A percentile compares a stretch with the other conserved stretches of the same genome.
These are phyloP conservation scores for Aspergillus steynii DNA, from an alignment of 495 filamentous ascomycete species.

Conservation along the genomic window DNA sequence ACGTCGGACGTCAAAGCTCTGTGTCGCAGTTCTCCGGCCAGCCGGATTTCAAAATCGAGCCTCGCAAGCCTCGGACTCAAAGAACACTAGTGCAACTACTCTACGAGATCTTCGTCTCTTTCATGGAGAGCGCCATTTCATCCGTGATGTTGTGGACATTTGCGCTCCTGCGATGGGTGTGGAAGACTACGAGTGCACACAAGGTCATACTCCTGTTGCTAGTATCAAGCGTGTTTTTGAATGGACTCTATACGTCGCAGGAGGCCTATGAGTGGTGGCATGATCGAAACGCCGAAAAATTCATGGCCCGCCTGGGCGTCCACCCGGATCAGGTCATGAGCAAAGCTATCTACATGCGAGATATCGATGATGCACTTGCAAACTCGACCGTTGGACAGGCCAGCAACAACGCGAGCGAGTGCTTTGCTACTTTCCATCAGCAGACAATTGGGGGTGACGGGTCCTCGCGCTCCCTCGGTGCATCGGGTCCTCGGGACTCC, in stretches of 20 bases:
- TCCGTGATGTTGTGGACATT: constrained; percentile 74
- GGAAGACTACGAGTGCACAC: constrained; percentile 72
- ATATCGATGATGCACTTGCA: constrained; percentile 69
- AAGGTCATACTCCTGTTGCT: constrained; percentile 70
- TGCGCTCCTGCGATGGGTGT: constrained; percentile 60
- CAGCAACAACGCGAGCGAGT: constrained; percentile 39
- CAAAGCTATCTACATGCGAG: constrained; percentile 77
- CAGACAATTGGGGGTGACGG: constrained; percentile 35
- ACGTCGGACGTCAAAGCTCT: constrained; percentile 71
- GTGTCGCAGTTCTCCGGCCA: constrained; percentile 61
- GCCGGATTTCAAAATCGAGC: constrained; percentile 36
- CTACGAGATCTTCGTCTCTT: constrained; percentile 64
- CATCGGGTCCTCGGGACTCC: constrained; percentile 35
- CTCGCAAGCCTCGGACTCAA: constrained; percentile 61
- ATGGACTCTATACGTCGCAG: constrained; percentile 68
- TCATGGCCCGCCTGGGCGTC: constrained; percentile 79
- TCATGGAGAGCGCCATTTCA: constrained; percentile 67
- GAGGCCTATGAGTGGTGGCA: constrained; percentile 76
- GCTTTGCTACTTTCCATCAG: constrained; percentile 48
- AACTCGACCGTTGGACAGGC: constrained; percentile 41
- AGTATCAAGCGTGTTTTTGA: constrained; percentile 63
- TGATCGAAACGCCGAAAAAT: constrained; percentile 74
- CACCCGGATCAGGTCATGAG: constrained; percentile 76
- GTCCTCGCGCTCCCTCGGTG: constrained; percentile 32
- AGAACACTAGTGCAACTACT: constrained; percentile 69